Evolutionary conservation across 306 rosid genomes (phyloP).

Genomic region (Mucuna pruriens): DNA sequence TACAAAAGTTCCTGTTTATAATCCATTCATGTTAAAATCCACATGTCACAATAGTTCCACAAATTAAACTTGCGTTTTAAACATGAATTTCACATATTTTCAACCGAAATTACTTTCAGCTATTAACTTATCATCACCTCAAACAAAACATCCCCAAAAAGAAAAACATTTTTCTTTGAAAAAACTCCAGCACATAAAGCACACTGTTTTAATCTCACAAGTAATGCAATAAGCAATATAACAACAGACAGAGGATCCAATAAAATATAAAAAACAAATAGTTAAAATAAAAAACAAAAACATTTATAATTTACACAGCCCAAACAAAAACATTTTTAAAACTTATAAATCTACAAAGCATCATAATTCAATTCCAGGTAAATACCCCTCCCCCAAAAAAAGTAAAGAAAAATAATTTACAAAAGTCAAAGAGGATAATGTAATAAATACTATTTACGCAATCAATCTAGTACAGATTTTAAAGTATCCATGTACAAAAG

Average conservation of each 20-base stretch:
- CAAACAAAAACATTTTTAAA: neutral
- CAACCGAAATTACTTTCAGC: neutral
- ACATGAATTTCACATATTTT: neutral
- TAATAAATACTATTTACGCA: neutral
- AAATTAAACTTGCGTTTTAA: neutral
- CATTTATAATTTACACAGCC: neutral
- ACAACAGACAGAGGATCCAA: neutral
- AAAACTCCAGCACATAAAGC: neutral
- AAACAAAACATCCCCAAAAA: neutral
- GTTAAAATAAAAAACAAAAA: neutral
- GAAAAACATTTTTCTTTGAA: neutral
- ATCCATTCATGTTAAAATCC: neutral
- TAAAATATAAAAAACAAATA: neutral
- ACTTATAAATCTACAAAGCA: neutral
- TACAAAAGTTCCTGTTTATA: neutral
- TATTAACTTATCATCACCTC: neutral
- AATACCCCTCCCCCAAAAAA: neutral
- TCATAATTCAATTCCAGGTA: neutral
- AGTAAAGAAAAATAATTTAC: neutral
- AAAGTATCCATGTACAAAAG: neutral
- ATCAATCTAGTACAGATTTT: neutral
- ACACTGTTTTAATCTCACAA: constrained; percentile 8
- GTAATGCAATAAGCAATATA: neutral
- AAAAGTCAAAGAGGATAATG: neutral
- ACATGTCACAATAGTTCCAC: neutral